Evolutionary conservation across 352 stramenopile genomes (phyloP).

Genomic region (Phytophthora macrochlamydospora): DNA sequence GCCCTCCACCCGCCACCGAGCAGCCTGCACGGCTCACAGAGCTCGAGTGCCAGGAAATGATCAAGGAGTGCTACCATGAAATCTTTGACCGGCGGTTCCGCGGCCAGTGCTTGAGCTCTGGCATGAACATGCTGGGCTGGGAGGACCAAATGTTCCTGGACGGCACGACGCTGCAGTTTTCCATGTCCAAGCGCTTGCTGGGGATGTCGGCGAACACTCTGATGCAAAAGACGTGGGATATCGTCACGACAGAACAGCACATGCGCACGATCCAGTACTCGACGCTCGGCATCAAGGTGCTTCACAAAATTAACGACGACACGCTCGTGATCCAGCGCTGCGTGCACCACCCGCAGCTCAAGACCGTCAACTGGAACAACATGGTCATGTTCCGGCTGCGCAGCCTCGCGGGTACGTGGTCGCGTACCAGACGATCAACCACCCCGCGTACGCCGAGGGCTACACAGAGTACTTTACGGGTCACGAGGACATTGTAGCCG

Average conservation of each 20-base stretch:
- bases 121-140: constrained; percentile 51
- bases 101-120: constrained; percentile 46
- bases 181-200: constrained; percentile 40
- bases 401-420: constrained; percentile 45
- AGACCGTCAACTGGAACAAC: constrained; percentile 54
- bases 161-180: constrained; percentile 51
- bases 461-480: constrained; percentile 45
- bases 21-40: constrained; percentile 28
- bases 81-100: constrained; percentile 49
- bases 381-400: constrained; percentile 60
- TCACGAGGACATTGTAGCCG: constrained; percentile 28
- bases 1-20: constrained; percentile 1
- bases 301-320: constrained; percentile 59
- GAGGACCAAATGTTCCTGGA: constrained; percentile 59
- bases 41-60: constrained; percentile 45
- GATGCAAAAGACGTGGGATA: constrained; percentile 57
- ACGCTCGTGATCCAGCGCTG: constrained; percentile 48
- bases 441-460: constrained; percentile 38
- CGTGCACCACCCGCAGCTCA: constrained; percentile 54
- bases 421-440: constrained; percentile 51
- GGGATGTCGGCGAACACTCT: constrained; percentile 37
- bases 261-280: constrained; percentile 61
- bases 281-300: constrained; percentile 49
- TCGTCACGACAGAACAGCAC: constrained; percentile 54
- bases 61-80: constrained; percentile 56